A percentile compares a stretch with the other conserved stretches of the same genome.
Evolutionary conservation across 768 basidiomycete species (phyloP).

Genomic region (Vararia minispora): DNA sequence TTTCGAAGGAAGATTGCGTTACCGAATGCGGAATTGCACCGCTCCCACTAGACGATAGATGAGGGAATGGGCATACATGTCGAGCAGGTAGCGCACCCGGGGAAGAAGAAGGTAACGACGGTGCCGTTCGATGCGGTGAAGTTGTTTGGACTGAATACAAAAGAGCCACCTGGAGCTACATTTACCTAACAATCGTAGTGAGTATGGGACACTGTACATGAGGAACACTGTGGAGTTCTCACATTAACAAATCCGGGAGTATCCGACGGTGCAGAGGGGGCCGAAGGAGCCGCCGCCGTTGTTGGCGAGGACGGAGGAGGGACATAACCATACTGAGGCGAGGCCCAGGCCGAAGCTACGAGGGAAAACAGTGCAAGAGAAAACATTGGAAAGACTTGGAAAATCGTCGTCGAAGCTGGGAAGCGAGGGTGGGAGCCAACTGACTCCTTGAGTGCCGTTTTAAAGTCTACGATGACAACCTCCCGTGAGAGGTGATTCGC

Average conservation of each 20-base stretch:
- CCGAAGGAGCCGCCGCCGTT: conserved; percentile 18
- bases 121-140: conserved; percentile 38
- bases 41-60: background rate
- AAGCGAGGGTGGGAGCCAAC: no score
- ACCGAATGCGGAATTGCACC: conserved; percentile 17
- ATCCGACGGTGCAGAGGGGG: conserved; percentile 20
- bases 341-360: no score
- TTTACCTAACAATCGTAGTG: conserved; percentile 24
- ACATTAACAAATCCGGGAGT: conserved; percentile 14
- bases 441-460: no score
- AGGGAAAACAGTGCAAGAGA: no score
- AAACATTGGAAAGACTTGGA: no score
- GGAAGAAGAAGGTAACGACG: conserved; percentile 44
- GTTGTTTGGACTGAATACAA: conserved; percentile 34
- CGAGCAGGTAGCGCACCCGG: conserved; percentile 21
- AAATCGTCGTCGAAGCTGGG: no score
- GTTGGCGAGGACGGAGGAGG: conserved; percentile 10
- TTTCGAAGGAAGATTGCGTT: conserved; percentile 20
- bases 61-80: background rate
- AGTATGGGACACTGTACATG: background rate
- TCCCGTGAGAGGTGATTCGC: no score
- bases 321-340: conserved; percentile 27
- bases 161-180: conserved; percentile 27
- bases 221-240: background rate
- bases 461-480: no score